These are phyloP conservation scores for Phytopythium cucurbitacearum DNA, from an alignment of 352 stramenopile species.

Conservation along the genomic window DNA sequence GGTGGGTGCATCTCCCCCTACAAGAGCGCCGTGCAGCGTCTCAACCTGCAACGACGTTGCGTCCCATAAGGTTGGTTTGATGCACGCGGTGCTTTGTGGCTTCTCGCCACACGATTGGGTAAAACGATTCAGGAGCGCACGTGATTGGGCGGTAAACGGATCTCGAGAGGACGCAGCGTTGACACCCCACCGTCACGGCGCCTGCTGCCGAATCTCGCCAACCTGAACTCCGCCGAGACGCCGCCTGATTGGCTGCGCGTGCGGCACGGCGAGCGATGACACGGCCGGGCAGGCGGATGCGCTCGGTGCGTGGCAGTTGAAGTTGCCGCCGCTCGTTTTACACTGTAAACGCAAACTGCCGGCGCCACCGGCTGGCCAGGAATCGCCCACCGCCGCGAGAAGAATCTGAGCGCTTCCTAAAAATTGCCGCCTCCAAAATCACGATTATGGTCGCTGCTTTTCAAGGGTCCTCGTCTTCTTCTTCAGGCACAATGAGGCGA, in stretches of 20 bases:
- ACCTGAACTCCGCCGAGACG: neutral
- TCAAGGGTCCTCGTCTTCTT: too few relatives aligned
- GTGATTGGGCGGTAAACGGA: neutral
- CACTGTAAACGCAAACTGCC: neutral
- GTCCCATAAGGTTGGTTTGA: too few relatives aligned
- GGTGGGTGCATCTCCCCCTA: neutral
- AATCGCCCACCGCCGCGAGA: neutral
- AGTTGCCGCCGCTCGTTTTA: neutral
- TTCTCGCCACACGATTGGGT: neutral
- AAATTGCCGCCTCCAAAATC: conserved; percentile 2
- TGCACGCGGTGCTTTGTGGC: too few relatives aligned
- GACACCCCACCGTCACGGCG: conserved; percentile 6
- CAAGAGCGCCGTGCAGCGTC: neutral
- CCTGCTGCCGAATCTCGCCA: neutral
- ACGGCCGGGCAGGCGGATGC: neutral
- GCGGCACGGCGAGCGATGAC: conserved; percentile 3
- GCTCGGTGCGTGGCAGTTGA: conserved; percentile 2
- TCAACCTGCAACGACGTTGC: too few relatives aligned
- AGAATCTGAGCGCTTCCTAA: neutral
- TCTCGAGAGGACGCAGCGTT: neutral
- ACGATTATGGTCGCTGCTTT: neutral
- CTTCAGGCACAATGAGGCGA: too few relatives aligned
- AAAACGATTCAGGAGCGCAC: neutral
- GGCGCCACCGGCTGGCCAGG: neutral
- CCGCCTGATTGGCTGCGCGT: conserved; percentile 6